Evolutionary conservation across 2,329 filamentous ascomycete genomes (phyloP).

Genomic region (Triangularia setosa): DNA sequence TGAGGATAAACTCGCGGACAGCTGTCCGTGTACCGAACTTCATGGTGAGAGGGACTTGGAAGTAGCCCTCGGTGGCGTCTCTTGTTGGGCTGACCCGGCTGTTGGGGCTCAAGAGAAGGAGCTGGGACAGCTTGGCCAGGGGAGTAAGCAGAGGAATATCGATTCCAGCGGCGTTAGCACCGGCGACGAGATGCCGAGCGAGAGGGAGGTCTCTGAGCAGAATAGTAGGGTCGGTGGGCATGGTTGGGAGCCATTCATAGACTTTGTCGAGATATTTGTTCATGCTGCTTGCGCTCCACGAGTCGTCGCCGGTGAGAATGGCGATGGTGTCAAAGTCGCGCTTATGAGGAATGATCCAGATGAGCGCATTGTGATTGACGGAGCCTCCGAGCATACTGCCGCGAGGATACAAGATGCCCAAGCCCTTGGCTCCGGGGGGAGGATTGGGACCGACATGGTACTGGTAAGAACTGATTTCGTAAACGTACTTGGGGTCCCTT

Average conservation of each 20-base stretch:
- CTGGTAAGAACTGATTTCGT: not conserved
- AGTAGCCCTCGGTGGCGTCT: conserved; percentile 3
- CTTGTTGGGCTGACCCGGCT: not conserved
- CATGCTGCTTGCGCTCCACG: conserved; percentile 8
- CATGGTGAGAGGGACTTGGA: conserved; percentile 7
- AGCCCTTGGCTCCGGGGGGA: not conserved
- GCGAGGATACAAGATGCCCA: conserved; percentile 7
- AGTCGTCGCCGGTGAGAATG: not conserved
- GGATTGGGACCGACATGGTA: conserved; percentile 1
- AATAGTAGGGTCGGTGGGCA: not conserved
- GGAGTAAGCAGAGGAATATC: conserved; percentile 1
- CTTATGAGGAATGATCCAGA: not conserved
- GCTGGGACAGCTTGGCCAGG: not conserved
- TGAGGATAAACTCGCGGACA: not conserved
- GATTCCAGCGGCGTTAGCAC: not conserved
- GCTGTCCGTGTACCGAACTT: not conserved
- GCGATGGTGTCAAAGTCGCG: conserved; percentile 7
- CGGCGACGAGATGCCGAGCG: not conserved
- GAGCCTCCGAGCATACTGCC: conserved; percentile 2
- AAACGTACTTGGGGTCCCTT: conserved; percentile 11
- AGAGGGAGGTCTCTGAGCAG: not conserved
- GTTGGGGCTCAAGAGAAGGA: not conserved
- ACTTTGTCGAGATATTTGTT: conserved; percentile 1
- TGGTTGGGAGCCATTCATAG: not conserved
- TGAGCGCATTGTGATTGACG: conserved; percentile 3